Evolutionary conservation across 257 asterid genomes (phyloP), one percentile per base, ranked within the genome.

Genomic region (Datura wrightii): DNA sequence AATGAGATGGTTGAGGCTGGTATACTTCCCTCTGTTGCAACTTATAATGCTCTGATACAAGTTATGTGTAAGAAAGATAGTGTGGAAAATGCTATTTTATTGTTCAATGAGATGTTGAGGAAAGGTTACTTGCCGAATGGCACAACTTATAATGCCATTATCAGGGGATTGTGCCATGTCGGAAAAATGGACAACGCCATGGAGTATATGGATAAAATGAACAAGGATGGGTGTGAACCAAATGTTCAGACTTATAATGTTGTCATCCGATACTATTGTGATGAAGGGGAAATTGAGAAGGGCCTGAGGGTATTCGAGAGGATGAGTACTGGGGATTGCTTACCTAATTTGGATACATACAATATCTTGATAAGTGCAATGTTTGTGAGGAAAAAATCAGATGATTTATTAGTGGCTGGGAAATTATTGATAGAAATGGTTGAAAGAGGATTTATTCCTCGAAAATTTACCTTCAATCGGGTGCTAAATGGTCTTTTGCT

Each of bases 321-420:
- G 90, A 94, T 96, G 97, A 89, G 88, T 59, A 84, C 89, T 14
- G 94, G 90, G 65, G 84, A 83, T 50, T 94, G 96, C 84, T 84
- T 94, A 90, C 97, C 99, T 34, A 93, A 89, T 89, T 87, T 94
- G 91, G 99, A 96, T 85, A 94, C 98, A 4, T 96, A 94, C 85
- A 96, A 96, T 80, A 83, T 96, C 41, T 87, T 96, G 96, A 94
- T 94, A 54, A 88, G 91, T 58, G 90, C 97, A 58, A 93, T 96
- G 99, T 96, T 94, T 88, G 94, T 86, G 69, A 83, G 98, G 89
- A 94, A 92, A 86, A 94, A 91, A 87, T 84, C 98, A 0, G 94
- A 92, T 31, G 98, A 96, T 82, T 59, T 96, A 88, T 84, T 91
- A 84, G 84, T 92, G 79, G 98, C 97, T 37, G 99, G 98, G 83